These are phyloP conservation scores for Pseudogymnoascus pannorum DNA, from an alignment of 2,329 filamentous ascomycete species.

Conservation along the genomic window DNA sequence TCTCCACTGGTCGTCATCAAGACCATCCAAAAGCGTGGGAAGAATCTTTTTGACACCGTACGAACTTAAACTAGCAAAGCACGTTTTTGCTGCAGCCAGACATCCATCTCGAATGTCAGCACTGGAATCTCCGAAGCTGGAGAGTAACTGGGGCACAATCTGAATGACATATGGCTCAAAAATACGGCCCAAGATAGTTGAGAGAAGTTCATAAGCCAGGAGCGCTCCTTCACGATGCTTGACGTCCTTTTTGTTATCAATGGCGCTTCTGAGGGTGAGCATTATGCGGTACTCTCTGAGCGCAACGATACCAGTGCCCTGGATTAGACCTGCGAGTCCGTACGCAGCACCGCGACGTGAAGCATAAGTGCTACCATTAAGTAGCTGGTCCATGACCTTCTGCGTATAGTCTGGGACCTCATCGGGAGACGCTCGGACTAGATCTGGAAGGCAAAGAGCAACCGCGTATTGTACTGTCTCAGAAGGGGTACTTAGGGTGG, in stretches of 20 bases:
- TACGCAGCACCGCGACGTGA: constrained; percentile 88
- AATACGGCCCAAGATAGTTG: constrained; percentile 73
- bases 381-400: constrained; percentile 71
- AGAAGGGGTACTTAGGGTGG: constrained; percentile 86
- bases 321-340: constrained; percentile 82
- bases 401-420: constrained; percentile 75
- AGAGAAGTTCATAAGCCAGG: constrained; percentile 84
- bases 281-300: constrained; percentile 82
- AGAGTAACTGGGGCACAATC: constrained; percentile 83
- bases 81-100: constrained; percentile 86
- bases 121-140: constrained; percentile 81
- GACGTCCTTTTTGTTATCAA: constrained; percentile 92
- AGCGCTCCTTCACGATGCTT: constrained; percentile 84
- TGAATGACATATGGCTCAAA: constrained; percentile 98
- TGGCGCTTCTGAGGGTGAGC: constrained; percentile 67
- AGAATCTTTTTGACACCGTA: constrained; percentile 94
- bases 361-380: constrained; percentile 88
- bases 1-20: constrained; percentile 94
- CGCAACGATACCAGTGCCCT: constrained; percentile 75
- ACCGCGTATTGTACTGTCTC: constrained; percentile 97
- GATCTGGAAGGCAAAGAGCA: constrained; percentile 83
- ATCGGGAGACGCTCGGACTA: constrained; percentile 74
- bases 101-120: constrained; percentile 88
- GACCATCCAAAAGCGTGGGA: constrained; percentile 80
- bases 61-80: constrained; percentile 86